Percentiles rank a stretch among this genome's conserved stretches.
Evolutionary conservation across 371 early-diverging fungal genomes (phyloP).

Genomic region (Apophysomyces ossiformis): DNA sequence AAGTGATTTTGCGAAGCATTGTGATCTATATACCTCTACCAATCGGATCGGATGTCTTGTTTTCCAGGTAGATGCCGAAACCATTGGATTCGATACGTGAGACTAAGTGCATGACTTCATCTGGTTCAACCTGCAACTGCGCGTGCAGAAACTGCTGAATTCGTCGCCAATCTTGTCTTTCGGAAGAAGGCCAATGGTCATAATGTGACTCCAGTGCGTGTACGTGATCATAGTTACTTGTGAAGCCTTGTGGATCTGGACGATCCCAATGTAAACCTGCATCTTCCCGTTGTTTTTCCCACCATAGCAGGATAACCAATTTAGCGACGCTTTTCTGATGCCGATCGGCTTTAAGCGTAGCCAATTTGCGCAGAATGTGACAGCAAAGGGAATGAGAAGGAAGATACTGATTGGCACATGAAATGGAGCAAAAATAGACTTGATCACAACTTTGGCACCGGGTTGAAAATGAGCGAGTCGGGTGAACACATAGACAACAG

Average conservation of each 20-base stretch:
- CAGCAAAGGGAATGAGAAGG: conserved; percentile 30
- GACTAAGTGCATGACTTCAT: conserved; percentile 45
- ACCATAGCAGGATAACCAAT: conserved; percentile 27
- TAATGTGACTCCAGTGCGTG: conserved; percentile 51
- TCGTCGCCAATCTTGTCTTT: conserved; percentile 44
- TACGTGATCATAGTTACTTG: conserved; percentile 29
- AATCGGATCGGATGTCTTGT: conserved; percentile 15
- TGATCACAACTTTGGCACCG: conserved; percentile 56
- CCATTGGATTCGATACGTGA: conserved; percentile 58
- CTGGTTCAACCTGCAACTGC: conserved; percentile 18
- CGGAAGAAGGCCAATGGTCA: conserved; percentile 42
- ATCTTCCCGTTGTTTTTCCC: conserved; percentile 25
- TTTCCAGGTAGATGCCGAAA: conserved; percentile 51
- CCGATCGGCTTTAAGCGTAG: conserved; percentile 45
- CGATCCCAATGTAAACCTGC: conserved; percentile 6
- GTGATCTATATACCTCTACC: conserved; percentile 25
- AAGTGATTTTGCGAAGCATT: conserved; percentile 8
- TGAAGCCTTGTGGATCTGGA: conserved; percentile 12
- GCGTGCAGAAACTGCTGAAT: conserved; percentile 34
- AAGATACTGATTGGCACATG: conserved; percentile 32
- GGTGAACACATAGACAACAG: conserved; percentile 46
- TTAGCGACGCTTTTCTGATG: conserved; percentile 54
- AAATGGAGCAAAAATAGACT: conserved; percentile 49
- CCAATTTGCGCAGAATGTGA: conserved; percentile 43
- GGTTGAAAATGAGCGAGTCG: conserved; percentile 35